Evolutionary conservation across 306 rosid species (phyloP), one percentile per base, ranked within the genome.

Genomic region (Quercus robur): DNA sequence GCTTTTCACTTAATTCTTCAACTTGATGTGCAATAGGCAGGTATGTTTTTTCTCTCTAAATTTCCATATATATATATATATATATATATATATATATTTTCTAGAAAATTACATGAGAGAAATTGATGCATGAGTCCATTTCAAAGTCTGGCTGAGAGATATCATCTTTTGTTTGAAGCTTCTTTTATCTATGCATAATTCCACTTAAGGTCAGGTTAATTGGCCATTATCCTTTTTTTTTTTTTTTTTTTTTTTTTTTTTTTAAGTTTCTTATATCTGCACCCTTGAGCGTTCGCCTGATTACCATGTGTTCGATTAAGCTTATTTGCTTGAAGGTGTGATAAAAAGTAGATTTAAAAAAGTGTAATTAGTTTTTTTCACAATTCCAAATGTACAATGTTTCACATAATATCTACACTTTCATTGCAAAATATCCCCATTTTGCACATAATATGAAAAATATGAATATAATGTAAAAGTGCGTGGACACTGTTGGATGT

Each of bases 1-100:
- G 74, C 63, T 74, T 80, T 84, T 80, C 73, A 76, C 71, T 64
- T 49, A 57, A 5, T 23, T 28, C 12, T 59, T 59, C 66, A 23
- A 59, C 66, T 21, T 21, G 66, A 13, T 23, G 66, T 23, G 66
- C 66, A 23, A 23, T 11, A 20, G 15, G 5, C 66, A 23, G 17
- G 3, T 59, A 8, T 25, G 30, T 59, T 59, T 11, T 58, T 59
- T 28, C 66, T 23, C 17, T 3, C 25, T 59, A 59, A 8, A 59
- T 3, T 59, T 14, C 66, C 2, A 23, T 2, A 56, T 19, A 20
- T 2, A 59, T 8, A 59, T 20, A 59, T 35, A n/a, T 8, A 26
- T 58, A 35, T 6, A 38, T 38, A 38, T 38, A 35, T 35, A 17
- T 57, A 19, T 6, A 7, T 7, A 25, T 57, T 2, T 14, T 23